phyloP scores from a whole-genome alignment of 345 rosid species.

The Theobroma cacao region DNA sequence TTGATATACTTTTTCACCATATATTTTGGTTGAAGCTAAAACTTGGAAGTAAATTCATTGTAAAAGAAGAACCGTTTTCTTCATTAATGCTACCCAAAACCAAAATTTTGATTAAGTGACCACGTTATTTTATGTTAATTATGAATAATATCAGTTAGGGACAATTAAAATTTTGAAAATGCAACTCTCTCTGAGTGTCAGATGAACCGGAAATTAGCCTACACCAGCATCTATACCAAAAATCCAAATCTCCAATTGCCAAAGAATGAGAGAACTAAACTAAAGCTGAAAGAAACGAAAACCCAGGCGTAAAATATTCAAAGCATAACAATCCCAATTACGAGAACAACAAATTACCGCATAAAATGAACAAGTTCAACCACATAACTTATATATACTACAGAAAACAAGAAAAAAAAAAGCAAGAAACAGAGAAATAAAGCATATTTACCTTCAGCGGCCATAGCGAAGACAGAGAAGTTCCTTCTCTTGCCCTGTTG shows the following conservation, averaged over 20 bases:
- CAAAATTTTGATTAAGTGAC: too few relatives aligned
- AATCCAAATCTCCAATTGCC: background rate
- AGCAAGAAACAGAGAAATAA: conserved; percentile 16
- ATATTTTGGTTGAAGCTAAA: background rate
- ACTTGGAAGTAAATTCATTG: background rate
- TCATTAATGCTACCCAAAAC: too few relatives aligned
- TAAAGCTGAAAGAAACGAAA: background rate
- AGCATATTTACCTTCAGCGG: conserved; percentile 48
- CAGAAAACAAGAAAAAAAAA: background rate
- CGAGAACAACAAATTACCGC: background rate
- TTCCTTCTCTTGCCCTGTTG: conserved; percentile 36
- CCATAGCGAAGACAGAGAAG: conserved; percentile 76
- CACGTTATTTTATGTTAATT: background rate
- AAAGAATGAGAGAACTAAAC: background rate
- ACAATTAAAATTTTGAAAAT: background rate
- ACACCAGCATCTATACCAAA: background rate
- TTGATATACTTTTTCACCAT: background rate
- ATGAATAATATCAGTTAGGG: background rate
- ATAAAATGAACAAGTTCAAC: background rate
- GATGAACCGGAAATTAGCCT: background rate
- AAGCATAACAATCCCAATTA: background rate
- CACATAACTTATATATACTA: background rate
- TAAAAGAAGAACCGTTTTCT: too few relatives aligned
- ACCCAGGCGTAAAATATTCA: background rate
- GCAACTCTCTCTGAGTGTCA: background rate